These are phyloP conservation scores for Paramecium biaurelia DNA, from an alignment of 73 alveolate species.

Conservation along the genomic window DNA sequence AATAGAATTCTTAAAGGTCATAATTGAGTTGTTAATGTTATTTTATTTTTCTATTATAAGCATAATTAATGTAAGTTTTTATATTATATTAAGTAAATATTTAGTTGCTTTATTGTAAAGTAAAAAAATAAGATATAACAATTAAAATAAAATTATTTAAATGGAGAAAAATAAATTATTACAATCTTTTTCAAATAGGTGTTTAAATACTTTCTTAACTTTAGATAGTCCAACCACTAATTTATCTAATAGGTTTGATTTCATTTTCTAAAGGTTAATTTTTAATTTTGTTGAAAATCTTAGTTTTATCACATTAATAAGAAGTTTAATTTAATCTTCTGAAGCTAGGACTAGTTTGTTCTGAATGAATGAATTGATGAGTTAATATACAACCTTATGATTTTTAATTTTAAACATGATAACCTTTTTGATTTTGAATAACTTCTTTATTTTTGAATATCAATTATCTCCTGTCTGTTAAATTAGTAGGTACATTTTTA, in stretches of 20 bases:
- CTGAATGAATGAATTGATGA: neutral
- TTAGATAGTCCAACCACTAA: conserved; percentile 13
- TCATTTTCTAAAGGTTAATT: neutral
- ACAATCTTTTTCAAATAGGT: neutral
- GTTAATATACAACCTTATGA: neutral
- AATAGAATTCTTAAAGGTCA: too few relatives aligned
- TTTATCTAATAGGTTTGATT: neutral
- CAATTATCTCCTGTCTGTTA: neutral
- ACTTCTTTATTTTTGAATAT: neutral
- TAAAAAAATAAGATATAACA: too few relatives aligned
- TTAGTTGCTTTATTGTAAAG: too few relatives aligned
- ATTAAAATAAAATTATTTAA: neutral
- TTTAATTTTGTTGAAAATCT: neutral
- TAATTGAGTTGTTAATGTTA: too few relatives aligned
- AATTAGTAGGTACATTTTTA: neutral
- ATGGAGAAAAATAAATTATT: neutral
- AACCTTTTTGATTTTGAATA: neutral
- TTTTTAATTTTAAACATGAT: neutral
- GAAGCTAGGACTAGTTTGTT: neutral
- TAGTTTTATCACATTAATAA: neutral
- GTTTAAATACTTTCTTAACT: neutral
- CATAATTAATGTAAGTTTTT: too few relatives aligned
- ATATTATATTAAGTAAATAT: too few relatives aligned
- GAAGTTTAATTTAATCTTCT: neutral
- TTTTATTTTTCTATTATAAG: too few relatives aligned